Conservation (phyloP, 75 land plant genomes). For the Cunninghamia lanceolata region DNA sequence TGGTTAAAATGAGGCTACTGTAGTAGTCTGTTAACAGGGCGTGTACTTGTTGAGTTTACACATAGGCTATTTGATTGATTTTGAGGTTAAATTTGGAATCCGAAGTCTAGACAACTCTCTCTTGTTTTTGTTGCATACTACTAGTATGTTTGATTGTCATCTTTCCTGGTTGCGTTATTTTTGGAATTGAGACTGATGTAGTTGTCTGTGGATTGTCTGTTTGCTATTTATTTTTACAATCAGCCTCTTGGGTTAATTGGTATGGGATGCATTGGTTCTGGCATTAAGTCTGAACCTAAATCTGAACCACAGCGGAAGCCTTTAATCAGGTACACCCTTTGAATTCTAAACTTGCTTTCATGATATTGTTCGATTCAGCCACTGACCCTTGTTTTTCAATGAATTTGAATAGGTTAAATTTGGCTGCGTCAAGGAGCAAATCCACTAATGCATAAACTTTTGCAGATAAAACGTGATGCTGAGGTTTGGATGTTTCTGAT, state of each 20-base stretch:
- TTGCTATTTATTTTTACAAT: background rate
- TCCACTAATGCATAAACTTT: background rate
- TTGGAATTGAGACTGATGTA: background rate
- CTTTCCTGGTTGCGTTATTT: too few relatives aligned
- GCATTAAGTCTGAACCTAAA: slow-evolving; percentile 4
- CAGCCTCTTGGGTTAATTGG: slow-evolving; percentile 13
- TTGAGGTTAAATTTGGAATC: background rate
- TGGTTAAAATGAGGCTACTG: background rate
- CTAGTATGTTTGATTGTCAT: background rate
- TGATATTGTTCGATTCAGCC: background rate
- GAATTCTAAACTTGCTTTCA: background rate
- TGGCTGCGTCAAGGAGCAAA: slow-evolving; percentile 7
- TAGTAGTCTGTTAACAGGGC: background rate
- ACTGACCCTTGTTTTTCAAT: background rate
- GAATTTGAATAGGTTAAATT: background rate
- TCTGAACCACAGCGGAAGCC: slow-evolving; percentile 37
- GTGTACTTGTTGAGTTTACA: background rate
- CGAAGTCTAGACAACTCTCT: background rate
- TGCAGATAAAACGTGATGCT: background rate
- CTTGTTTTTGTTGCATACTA: background rate
- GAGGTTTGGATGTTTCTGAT: slow-evolving; percentile 4
- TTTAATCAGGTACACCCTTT: slow-evolving; percentile 29
- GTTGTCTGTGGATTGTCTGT: slow-evolving; percentile 9
- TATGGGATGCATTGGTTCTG: slow-evolving; percentile 14
- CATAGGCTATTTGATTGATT: background rate